Evolutionary conservation across 805 yeast species (phyloP).

Genomic region (Teunomyces panamensis): DNA sequence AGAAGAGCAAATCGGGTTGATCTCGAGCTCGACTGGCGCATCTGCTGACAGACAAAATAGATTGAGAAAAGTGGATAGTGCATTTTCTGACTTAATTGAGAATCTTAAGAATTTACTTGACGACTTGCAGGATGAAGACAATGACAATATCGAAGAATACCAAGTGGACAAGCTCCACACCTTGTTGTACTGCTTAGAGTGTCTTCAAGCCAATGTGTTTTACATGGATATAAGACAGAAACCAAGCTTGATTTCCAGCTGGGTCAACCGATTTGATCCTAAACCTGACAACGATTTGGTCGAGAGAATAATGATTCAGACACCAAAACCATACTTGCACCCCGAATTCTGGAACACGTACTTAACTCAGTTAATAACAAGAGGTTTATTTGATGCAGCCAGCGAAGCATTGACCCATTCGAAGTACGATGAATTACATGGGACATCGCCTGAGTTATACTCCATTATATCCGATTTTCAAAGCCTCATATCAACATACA

Average conservation of each 20-base stretch:
- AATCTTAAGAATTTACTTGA: slow-evolving; percentile 28
- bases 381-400: slow-evolving; percentile 64
- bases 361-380: slow-evolving; percentile 50
- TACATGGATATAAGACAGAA: slow-evolving; percentile 32
- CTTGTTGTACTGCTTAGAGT: slow-evolving; percentile 51
- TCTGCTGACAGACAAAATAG: background rate
- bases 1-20: slow-evolving; percentile 30
- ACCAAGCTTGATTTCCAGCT: slow-evolving; percentile 47
- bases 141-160: slow-evolving; percentile 18
- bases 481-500: slow-evolving; percentile 38
- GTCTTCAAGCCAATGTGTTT: slow-evolving; percentile 55
- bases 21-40: background rate
- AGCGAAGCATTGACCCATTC: slow-evolving; percentile 44
- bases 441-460: slow-evolving; percentile 28
- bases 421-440: slow-evolving; percentile 38
- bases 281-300: slow-evolving; percentile 56
- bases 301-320: slow-evolving; percentile 43
- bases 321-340: slow-evolving; percentile 46
- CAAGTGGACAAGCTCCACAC: slow-evolving; percentile 31
- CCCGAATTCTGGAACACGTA: slow-evolving; percentile 62
- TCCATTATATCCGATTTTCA: slow-evolving; percentile 41
- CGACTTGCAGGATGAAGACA: slow-evolving; percentile 20
- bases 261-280: slow-evolving; percentile 72
- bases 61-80: slow-evolving; percentile 17
- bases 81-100: slow-evolving; percentile 27